These are phyloP conservation scores for Leccinum aurantiacum DNA, from an alignment of 768 basidiomycete genomes.

Conservation along the genomic window DNA sequence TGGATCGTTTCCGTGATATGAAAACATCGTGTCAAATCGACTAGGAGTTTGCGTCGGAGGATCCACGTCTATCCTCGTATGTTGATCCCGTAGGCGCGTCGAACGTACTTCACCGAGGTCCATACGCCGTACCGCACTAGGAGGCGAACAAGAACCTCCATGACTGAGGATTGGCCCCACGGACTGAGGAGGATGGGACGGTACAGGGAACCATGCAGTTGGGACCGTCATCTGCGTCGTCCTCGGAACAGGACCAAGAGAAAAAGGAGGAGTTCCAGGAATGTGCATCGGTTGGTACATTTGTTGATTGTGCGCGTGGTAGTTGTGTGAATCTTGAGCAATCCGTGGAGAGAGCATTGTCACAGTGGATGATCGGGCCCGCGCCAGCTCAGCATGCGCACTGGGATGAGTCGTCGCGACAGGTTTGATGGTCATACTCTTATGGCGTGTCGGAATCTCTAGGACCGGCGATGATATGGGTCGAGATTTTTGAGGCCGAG, in stretches of 20 bases:
- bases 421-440: constrained; percentile 31
- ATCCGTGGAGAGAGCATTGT: constrained; percentile 26
- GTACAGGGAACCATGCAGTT: constrained; percentile 21
- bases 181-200: constrained; percentile 9
- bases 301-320: constrained; percentile 33
- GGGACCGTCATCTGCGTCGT: constrained; percentile 6
- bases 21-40: constrained; percentile 43
- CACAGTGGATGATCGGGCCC: constrained; percentile 32
- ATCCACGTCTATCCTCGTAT: constrained; percentile 40
- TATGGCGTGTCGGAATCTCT: constrained; percentile 31
- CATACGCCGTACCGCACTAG: constrained; percentile 9
- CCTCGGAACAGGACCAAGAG: constrained; percentile 3
- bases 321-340: constrained; percentile 32
- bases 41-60: constrained; percentile 43
- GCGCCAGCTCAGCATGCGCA: constrained; percentile 23
- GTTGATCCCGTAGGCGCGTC: constrained; percentile 41
- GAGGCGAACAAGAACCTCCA: constrained; percentile 12
- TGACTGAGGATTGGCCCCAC: constrained; percentile 17
- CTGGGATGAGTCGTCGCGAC: constrained; percentile 16
- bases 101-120: constrained; percentile 28
- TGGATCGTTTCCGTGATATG: constrained; percentile 22
- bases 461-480: constrained; percentile 31
- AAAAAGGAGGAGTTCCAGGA: constrained; percentile 20
- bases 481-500: constrained; percentile 39
- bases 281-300: constrained; percentile 33